Evolutionary conservation across 2,329 filamentous ascomycete genomes (phyloP), one percentile per base, ranked within the genome.

Genomic region (Phyllosticta citriasiana): DNA sequence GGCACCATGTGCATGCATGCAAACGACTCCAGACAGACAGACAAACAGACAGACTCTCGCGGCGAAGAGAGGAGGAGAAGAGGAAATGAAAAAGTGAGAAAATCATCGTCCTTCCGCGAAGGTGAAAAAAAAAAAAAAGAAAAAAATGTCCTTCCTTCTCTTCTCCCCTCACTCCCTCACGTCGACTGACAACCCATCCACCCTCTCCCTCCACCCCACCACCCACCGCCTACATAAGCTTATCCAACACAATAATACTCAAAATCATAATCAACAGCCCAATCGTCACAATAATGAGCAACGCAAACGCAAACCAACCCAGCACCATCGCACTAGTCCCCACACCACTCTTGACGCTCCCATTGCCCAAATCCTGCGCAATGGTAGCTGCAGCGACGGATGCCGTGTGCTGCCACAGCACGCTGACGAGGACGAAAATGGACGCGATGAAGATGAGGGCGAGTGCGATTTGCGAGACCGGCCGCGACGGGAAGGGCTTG

Each of bases 311-410:
- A 76, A 99, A 97, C 94, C 94, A 99, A 63, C 94, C 94, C 70
- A 99, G 81, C 19, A 97, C 89, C 90, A 99, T 97, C 61, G 94
- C 93, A 50, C 88, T 89, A 56, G 90, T 92, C n/a, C 92, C 92
- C 12, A 97, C 91, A 35, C 92, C 92, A 61, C 87, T 90, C 73
- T 82, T 85, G 62, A 97, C 89, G 66, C 87, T 89, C 53, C 92
- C 92, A 73, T 97, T 97, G 40, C 88, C 92, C 66, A 97, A 84
- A 71, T 96, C 91, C 79, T 96, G 89, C 0, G 92, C 91, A 66
- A 99, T 92, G 66, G 95, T 89, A 63, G 91, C 91, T 24, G 94
- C 94, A 35, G 93, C 93, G 0, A 99, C 94, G 0, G 93, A 97
- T 0, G 94, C 94, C 5, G 94, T 99, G 70, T 99, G 94, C 81